These are phyloP conservation scores for rapeseed (Brassica napus) DNA, from an alignment of 345 rosid species.

Conservation along the genomic window Da-Ae NC_063442.1:5617001-5617500, in stretches of 20 bases:
- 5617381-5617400: slow-evolving; percentile 37
- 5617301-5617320: slow-evolving; percentile 12
- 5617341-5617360: slow-evolving; percentile 31
- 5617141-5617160: slow-evolving; percentile 20
- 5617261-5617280: slow-evolving; percentile 13
- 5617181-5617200: slow-evolving; percentile 29
- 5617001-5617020: slow-evolving; percentile 53
- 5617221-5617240: slow-evolving; percentile 36
- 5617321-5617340: slow-evolving; percentile 36
- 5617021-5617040: slow-evolving; percentile 94
- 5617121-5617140: slow-evolving; percentile 30
- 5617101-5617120: slow-evolving; percentile 6
- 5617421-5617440: slow-evolving; percentile 39
- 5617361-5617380: slow-evolving; percentile 31
- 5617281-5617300: neutral
- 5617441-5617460: slow-evolving; percentile 31
- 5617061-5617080: neutral
- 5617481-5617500: slow-evolving; percentile 9
- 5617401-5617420: slow-evolving; percentile 28
- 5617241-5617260: slow-evolving; percentile 38
- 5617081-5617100: slow-evolving; percentile 9
- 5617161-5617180: slow-evolving; percentile 20
- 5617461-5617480: slow-evolving; percentile 30
- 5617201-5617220: slow-evolving; percentile 35
- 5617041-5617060: neutral